Evolutionary conservation across 345 rosid genomes (phyloP), one percentile per base, ranked within the genome.

Genomic region (Populus davidiana): DNA sequence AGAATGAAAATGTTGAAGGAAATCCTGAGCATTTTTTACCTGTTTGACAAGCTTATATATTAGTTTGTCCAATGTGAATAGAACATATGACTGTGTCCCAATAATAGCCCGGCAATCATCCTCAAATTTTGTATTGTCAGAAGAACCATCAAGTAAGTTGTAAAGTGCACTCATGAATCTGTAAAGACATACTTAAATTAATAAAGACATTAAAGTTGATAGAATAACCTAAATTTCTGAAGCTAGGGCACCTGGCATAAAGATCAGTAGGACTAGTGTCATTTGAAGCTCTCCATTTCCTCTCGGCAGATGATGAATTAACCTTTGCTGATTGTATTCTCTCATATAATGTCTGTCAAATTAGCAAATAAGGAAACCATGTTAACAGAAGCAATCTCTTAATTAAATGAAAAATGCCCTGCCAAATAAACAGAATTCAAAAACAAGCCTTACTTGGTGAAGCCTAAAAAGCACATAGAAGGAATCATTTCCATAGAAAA

Each of bases 401-500:
- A 36, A 61, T 68, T 49, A 73, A 78, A 63, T 29, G 7, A 9
- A 69, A 67, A 64, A 76, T 43, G 36, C 21, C 78, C 56, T 43
- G n/a, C 52, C 2, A 64, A 43, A 73, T 23, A 67, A 35, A 41
- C 47, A 25, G 70, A 36, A 75, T 44, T 1, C 7, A 21, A 23
- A 18, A 0, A 41, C 10, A 67, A 65, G 44, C 79, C 86, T 87
- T 88, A 96, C 99, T 81, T 88, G 99, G 83, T 96, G 99, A 86
- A 96, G 99, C 87, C 98, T 89, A 71, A 94, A 90, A 74, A 94
- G 92, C 77, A 94, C 94, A 71, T 94, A 94, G 81, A 89, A 94
- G 38, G 97, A 94, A 86, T 96, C 98, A 76, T 94, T 94, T 76
- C 98, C 99, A 78, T 94, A 96, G 83, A 96, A 96, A 85, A 94